A percentile compares a stretch with the other conserved stretches of the same genome.
Evolutionary conservation across 2,329 filamentous ascomycete species (phyloP).

Genomic region (Fusarium proliferatum): DNA sequence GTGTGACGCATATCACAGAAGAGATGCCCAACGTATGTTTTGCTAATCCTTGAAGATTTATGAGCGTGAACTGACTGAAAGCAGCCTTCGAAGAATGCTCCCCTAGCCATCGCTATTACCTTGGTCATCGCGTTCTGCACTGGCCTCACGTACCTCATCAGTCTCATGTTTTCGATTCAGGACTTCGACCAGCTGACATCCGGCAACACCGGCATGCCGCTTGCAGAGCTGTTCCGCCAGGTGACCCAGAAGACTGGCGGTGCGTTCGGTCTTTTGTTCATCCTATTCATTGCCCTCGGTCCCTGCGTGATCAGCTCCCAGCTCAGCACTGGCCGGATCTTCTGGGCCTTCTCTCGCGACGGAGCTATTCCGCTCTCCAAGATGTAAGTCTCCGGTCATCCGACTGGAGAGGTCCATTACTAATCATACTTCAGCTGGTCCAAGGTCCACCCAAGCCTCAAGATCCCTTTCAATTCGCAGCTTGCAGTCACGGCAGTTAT

Average conservation of each 20-base stretch:
- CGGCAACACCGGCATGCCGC: background rate
- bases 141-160: background rate
- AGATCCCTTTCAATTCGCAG: conserved; percentile 5
- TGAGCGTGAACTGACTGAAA: rapidly evolving
- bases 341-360: conserved; percentile 14
- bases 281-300: background rate
- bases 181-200: background rate
- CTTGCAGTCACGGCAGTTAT: background rate
- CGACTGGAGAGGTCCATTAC: rapidly evolving
- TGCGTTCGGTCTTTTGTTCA: background rate
- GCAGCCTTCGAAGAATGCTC: background rate
- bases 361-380: background rate
- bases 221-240: conserved; percentile 6
- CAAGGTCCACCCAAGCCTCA: background rate
- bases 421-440: background rate
- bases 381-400: background rate
- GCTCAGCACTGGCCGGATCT: conserved; percentile 6
- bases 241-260: background rate
- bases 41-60: rapidly evolving
- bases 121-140: conserved; percentile 1
- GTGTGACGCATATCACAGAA: conserved; percentile 5
- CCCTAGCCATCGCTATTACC: background rate
- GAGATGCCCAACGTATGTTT: conserved; percentile 17
- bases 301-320: conserved; percentile 1
- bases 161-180: conserved; percentile 6